Evolutionary conservation across 345 rosid species (phyloP).

Genomic region (Abelmoschus esculentus): DNA sequence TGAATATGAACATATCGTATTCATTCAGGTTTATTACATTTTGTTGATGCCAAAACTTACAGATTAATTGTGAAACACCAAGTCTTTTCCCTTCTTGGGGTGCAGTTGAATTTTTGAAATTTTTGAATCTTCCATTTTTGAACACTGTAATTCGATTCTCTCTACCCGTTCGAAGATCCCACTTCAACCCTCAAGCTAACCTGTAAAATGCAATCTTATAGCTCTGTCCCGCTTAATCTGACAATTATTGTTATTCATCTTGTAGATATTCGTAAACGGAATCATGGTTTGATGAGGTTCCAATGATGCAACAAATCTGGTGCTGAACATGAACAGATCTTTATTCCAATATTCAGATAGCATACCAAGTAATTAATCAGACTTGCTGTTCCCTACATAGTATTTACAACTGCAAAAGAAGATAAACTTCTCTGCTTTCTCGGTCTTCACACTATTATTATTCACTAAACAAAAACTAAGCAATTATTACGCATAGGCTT

Average conservation of each 20-base stretch:
- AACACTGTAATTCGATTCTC: neutral
- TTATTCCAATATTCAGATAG: neutral
- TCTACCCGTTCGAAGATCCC: neutral
- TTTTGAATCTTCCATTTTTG: too few relatives aligned
- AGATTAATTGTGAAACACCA: too few relatives aligned
- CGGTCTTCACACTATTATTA: neutral
- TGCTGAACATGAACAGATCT: too few relatives aligned
- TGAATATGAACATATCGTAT: neutral
- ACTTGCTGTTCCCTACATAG: neutral
- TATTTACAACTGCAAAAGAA: neutral
- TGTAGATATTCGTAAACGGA: too few relatives aligned
- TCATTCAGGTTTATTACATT: neutral
- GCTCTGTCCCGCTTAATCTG: neutral
- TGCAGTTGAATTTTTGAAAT: too few relatives aligned
- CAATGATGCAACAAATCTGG: too few relatives aligned
- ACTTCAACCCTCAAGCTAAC: neutral
- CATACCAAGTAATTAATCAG: neutral
- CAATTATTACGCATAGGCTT: neutral
- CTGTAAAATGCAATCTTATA: neutral
- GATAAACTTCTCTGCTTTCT: neutral
- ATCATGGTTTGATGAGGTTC: too few relatives aligned
- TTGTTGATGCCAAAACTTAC: neutral
- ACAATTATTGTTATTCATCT: too few relatives aligned
- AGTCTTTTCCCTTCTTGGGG: too few relatives aligned
- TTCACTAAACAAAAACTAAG: neutral